Evolutionary conservation across 2,329 filamentous ascomycete species (phyloP).

Genomic region (Fusarium liriodendri): DNA sequence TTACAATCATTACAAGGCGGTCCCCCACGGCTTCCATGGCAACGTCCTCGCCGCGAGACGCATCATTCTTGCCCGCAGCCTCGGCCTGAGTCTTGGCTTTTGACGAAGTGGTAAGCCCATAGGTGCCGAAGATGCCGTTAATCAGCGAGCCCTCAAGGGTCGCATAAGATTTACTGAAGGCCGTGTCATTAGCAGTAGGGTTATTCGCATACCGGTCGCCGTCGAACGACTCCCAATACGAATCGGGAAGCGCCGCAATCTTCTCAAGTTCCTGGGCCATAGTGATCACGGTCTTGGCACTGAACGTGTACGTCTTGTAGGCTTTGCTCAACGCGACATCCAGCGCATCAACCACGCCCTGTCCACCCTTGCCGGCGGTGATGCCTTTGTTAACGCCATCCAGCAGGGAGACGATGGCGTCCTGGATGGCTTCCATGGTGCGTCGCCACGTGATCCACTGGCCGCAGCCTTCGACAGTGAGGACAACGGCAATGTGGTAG

Average conservation of each 20-base stretch:
- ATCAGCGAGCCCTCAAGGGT: neutral
- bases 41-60: neutral
- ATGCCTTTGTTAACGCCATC: accelerated
- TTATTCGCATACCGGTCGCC: accelerated
- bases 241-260: neutral
- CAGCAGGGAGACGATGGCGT: accelerated
- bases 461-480: neutral
- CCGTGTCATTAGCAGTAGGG: neutral
- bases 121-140: neutral
- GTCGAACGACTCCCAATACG: neutral
- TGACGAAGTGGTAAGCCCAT: neutral
- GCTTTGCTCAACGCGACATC: neutral
- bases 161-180: accelerated
- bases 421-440: accelerated
- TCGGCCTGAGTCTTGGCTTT: neutral
- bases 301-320: neutral
- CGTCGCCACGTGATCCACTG: neutral
- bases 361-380: neutral
- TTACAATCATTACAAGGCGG: neutral
- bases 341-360: neutral
- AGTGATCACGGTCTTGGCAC: accelerated
- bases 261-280: accelerated
- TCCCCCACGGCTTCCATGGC: neutral
- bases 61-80: too few relatives aligned
- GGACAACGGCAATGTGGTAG: neutral